Conservation (phyloP, 192 early-diverging fungal genomes). For the Gryganskiella cystojenkinii region DNA sequence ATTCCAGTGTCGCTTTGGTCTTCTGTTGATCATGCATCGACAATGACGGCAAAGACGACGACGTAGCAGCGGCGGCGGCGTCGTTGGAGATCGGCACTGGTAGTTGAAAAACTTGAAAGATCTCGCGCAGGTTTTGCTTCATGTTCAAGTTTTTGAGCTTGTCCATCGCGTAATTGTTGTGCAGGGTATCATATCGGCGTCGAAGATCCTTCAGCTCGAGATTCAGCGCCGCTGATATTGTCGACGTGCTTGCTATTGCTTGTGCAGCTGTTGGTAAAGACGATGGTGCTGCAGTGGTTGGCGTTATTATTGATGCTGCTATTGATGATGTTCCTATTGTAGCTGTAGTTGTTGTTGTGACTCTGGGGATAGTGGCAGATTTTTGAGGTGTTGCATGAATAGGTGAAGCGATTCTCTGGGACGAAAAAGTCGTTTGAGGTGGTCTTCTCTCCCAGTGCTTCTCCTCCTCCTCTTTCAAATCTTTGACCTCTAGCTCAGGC, state of each 20-base stretch:
- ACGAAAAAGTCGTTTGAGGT: too few relatives aligned
- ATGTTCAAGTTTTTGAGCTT: conserved; percentile 36
- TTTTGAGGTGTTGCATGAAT: too few relatives aligned
- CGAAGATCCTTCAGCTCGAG: conserved; percentile 22
- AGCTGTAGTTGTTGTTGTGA: conserved; percentile 13
- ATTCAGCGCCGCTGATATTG: too few relatives aligned
- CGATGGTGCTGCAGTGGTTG: background rate
- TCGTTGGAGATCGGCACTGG: conserved; percentile 6
- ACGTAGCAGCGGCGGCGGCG: too few relatives aligned
- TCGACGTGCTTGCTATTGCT: background rate
- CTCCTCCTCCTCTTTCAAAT: too few relatives aligned
- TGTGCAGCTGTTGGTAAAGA: background rate
- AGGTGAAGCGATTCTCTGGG: too few relatives aligned
- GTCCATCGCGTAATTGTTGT: conserved; percentile 25
- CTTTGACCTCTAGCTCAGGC: too few relatives aligned
- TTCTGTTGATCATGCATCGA: background rate
- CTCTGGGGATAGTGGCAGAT: too few relatives aligned
- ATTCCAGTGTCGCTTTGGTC: conserved; percentile 17
- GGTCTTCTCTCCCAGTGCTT: too few relatives aligned
- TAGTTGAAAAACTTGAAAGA: conserved; percentile 36
- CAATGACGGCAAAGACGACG: too few relatives aligned
- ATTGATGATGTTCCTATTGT: conserved; percentile 16
- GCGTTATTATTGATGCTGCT: background rate
- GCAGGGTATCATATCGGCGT: conserved; percentile 27
- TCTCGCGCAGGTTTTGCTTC: conserved; percentile 23